These are phyloP conservation scores for Kodamaea suecica DNA, from an alignment of 1,139 yeast species.

Conservation along the genomic window DNA sequence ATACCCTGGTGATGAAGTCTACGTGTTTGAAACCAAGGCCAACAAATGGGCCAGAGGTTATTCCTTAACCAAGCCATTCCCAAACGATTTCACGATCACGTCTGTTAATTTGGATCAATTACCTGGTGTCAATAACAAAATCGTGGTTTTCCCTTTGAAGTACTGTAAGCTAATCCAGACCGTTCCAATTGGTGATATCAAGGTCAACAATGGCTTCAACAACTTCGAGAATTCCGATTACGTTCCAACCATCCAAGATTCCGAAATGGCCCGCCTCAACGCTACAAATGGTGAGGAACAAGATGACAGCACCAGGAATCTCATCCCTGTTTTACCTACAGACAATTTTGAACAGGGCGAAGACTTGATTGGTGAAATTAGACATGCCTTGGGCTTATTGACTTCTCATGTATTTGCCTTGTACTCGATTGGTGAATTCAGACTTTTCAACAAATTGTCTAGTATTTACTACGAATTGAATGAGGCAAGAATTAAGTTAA, in stretches of 20 bases:
- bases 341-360: slow-evolving; percentile 38
- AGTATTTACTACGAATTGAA: slow-evolving; percentile 58
- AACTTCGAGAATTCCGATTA: slow-evolving; percentile 29
- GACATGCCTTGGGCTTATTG: slow-evolving; percentile 53
- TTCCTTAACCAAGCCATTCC: slow-evolving; percentile 58
- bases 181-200: slow-evolving; percentile 27
- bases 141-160: slow-evolving; percentile 61
- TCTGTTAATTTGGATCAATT: slow-evolving; percentile 60
- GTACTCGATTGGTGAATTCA: slow-evolving; percentile 68
- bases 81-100: slow-evolving; percentile 63
- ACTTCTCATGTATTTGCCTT: slow-evolving; percentile 65
- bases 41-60: slow-evolving; percentile 82
- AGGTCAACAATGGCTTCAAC: slow-evolving; percentile 32
- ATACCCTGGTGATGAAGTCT: slow-evolving; percentile 80
- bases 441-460: slow-evolving; percentile 53
- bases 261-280: slow-evolving; percentile 35
- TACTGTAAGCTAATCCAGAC: slow-evolving; percentile 42
- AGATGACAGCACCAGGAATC: slow-evolving; percentile 9
- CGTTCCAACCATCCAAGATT: slow-evolving; percentile 46
- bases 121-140: slow-evolving; percentile 50
- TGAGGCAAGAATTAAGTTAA: slow-evolving; percentile 58
- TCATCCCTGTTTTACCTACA: slow-evolving; percentile 55
- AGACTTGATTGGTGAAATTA: slow-evolving; percentile 53
- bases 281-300: slow-evolving; percentile 23
- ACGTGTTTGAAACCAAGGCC: slow-evolving; percentile 64